Evolutionary conservation across 768 basidiomycete species (phyloP), one percentile per base, ranked within the genome.

Genomic region (Pholiota microspora): DNA sequence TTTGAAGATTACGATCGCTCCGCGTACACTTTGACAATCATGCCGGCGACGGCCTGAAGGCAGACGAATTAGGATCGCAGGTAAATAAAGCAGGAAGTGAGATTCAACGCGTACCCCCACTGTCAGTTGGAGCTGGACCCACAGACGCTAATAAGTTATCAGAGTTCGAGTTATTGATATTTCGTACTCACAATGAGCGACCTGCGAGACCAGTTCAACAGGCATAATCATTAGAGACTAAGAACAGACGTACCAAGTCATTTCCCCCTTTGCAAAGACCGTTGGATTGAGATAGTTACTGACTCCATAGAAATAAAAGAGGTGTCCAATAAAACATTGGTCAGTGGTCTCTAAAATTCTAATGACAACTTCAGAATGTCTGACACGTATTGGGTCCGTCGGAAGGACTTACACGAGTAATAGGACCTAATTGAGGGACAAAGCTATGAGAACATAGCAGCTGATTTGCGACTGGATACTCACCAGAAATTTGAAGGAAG

Each of bases 281-380:
- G 55, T 0, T 1, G 74, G 59, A 49, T 77, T 66, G 32, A 69
- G 63, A 32, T 65, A 81, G 53, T 78, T 78, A 24, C 72, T 70
- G 53, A 88, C 70, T 6, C 73, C 63, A 61, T 86, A 88, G 56
- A 71, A 78, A 64, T 87, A 88, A 35, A 79, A 67, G 16, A 77
- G 64, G 58, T 86, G 81, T 0, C 72, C 81, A 52, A 85, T 80
- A 64, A 87, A 76, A 6, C 62, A 69, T 62, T 86, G 81, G 57
- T 87, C 83, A 1, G 65, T 66, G 0, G 78, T 74, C 62, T 81
- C 81, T 42, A 86, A 62, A 15, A 82, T n/a, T 53, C 83, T 84
- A 51, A 31, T 4, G 15, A 47, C 8, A 44, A 2, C 45, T 38
- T 47, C 16, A 49, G 29, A 42, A 40, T 16, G 10, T 7, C 24